Base-by-base conservation (phyloP, 1,284 basidiomycete genomes). In the Erythrobasidium hasegawianum region DNA sequence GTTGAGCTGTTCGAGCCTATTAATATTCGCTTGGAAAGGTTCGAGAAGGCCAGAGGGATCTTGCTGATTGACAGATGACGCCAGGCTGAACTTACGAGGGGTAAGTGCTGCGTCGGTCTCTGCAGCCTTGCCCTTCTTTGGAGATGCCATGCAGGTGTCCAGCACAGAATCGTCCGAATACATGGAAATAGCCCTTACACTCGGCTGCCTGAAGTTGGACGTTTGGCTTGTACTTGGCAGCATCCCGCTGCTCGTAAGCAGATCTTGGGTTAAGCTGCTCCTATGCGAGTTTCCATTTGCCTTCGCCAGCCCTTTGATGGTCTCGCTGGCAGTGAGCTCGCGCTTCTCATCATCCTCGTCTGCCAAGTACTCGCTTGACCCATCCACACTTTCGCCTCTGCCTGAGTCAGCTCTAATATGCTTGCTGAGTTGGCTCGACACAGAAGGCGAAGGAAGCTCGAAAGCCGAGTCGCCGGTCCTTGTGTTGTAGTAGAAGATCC, bases 401-500 rank as follows among this genome's bases (percentile, higher is more conserved):
- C 22, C 22, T 24, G n/a, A 18, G 16, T 47, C 43, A 14, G 55
- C 33, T 8, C 33, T 20, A 14, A 43, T n/a, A 33, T 47, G 39
- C 20, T 52, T 52, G 11, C 40, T 39, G 26, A 58, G 18, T 9
- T 45, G 50, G 45, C 38, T 57, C 14, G 41, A 45, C 14, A 65
- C 59, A 40, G 68, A 59, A 8, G 54, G 71, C 43, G 69, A 68
- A 20, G 94, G 94, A 43, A 96, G 79, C 72, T 97, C 90, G 73
- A 85, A 84, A 13, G 90, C 86, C 43, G 85, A 86, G 75, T 93
- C 86, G 40, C 91, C 91, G 1, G 93, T 97, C 71, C 88, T 83
- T 0, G 88, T 89, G 75, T 97, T 97, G 72, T 90, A 84, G 79
- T 96, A 97, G 81, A 87, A 92, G 76, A 97, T 89, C 88, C 97